phyloP scores from a whole-genome alignment of 2,329 filamentous ascomycete genomes.

The Hypoxylon sp. region DNA sequence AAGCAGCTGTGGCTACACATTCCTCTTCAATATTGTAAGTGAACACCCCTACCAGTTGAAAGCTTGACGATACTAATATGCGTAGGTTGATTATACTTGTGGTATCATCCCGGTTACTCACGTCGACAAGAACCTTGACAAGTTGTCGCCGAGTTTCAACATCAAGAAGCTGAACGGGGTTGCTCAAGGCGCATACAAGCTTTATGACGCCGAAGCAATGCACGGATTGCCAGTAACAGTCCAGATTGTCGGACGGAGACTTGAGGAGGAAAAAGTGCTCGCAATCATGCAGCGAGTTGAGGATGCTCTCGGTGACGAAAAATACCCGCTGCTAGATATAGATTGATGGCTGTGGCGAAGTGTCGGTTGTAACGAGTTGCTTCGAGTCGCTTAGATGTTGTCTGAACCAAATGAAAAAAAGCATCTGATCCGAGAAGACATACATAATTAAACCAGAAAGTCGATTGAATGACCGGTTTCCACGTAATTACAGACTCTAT shows the following conservation, averaged over 20 bases:
- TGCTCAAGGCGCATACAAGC: conserved; percentile 81
- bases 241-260: conserved; percentile 78
- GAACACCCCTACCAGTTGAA: background rate
- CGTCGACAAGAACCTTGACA: conserved; percentile 74
- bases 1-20: conserved; percentile 90
- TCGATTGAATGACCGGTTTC: background rate
- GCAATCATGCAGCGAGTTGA: conserved; percentile 82
- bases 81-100: conserved; percentile 80
- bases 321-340: conserved; percentile 60
- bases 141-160: conserved; percentile 67
- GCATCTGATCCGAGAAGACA: background rate
- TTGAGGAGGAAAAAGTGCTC: conserved; percentile 89
- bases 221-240: conserved; percentile 86
- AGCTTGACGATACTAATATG: conserved; percentile 11
- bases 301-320: conserved; percentile 69
- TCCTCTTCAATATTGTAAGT: conserved; percentile 85
- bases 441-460: conserved; percentile 2
- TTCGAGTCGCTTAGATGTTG: no score
- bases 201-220: conserved; percentile 85
- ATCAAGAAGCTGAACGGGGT: conserved; percentile 77
- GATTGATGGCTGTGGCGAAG: conserved; percentile 46
- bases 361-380: background rate
- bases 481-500: no score
- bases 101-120: conserved; percentile 87
- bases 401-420: no score